Base-by-base conservation (phyloP, 2,329 filamentous ascomycete genomes). In the Salinomyces thailandicus region DNA sequence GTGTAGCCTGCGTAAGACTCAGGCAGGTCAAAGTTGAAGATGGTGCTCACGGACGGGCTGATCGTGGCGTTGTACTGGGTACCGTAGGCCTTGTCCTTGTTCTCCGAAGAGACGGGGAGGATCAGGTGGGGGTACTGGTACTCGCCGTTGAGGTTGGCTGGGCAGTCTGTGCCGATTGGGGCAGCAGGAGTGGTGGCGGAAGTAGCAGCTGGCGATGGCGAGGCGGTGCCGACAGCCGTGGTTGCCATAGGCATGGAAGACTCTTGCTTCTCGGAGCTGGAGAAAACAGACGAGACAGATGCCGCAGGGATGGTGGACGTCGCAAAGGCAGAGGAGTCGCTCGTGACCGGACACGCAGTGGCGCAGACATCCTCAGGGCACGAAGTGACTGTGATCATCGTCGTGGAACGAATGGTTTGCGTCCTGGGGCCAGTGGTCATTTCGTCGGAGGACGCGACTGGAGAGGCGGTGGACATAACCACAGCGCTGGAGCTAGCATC, bases 11-110 rank as follows among this genome's bases (percentile, higher is more conserved):
- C 47, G 48, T 74, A 67, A 5, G 60, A 58, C 3, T 57, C 43
- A 1, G 72, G 72, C 26, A 83, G 72, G 51, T 80, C 75, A 59
- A 84, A 83, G 63, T 81, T 80, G 69, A 79, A 82, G 51, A 81
- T 70, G 9, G 71, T 70, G 7, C 71, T 72, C 33, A 72, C 57
- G 37, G 61, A 64, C 13, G 64, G 57, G 9, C 69, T 71, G 24
- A 79, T 62, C 8, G 68, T 66, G 36, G 75, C 77, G 44, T 72
- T 70, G 60, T 64, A 72, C 1, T 65, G 66, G 1, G 69, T 74
- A 6, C 76, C 76, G 31, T 60, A 59, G 0, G 71, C 62, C 3
- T 59, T 65, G 53, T 69, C 57, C 0, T 77, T 74, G n/a, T 68
- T 59, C 12, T 63, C 58, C 2, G 68, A 70, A 59, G 76, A 67